Conservation (phyloP, 345 rosid genomes). For the Gossypioides kirkii region DNA sequence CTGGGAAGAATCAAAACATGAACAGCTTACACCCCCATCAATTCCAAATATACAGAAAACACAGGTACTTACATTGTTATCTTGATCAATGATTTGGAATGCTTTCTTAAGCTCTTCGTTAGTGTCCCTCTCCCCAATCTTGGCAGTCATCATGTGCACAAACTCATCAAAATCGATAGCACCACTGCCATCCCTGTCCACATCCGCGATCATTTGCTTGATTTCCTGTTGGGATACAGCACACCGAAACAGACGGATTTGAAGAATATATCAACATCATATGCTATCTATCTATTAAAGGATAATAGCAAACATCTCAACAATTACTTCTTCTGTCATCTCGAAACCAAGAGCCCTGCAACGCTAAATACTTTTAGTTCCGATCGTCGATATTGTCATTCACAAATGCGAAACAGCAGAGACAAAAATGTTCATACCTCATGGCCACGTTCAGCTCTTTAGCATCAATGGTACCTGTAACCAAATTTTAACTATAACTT, state of each 20-base stretch:
- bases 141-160: slow-evolving; percentile 91
- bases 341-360: slow-evolving; percentile 96
- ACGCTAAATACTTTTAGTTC: slow-evolving; percentile 15
- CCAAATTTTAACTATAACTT: slow-evolving; percentile 9
- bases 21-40: background rate
- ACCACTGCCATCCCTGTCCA: slow-evolving; percentile 96
- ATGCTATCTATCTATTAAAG: background rate
- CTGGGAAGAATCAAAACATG: slow-evolving; percentile 25
- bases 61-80: slow-evolving; percentile 53
- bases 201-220: slow-evolving; percentile 92
- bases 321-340: slow-evolving; percentile 80
- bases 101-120: slow-evolving; percentile 88
- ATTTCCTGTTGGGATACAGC: slow-evolving; percentile 59
- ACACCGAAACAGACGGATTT: background rate
- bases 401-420: background rate
- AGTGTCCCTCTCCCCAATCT: slow-evolving; percentile 90
- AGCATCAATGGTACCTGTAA: slow-evolving; percentile 84
- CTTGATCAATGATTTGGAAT: slow-evolving; percentile 73
- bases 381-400: background rate
- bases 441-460: slow-evolving; percentile 96
- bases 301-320: background rate
- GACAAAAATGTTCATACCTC: slow-evolving; percentile 47
- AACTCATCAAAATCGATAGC: slow-evolving; percentile 95
- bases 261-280: background rate
- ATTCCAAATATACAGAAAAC: slow-evolving; percentile 12